These are phyloP conservation scores for Anthracocystis setariae DNA, from an alignment of 1,284 basidiomycete species.

Conservation along the genomic window DNA sequence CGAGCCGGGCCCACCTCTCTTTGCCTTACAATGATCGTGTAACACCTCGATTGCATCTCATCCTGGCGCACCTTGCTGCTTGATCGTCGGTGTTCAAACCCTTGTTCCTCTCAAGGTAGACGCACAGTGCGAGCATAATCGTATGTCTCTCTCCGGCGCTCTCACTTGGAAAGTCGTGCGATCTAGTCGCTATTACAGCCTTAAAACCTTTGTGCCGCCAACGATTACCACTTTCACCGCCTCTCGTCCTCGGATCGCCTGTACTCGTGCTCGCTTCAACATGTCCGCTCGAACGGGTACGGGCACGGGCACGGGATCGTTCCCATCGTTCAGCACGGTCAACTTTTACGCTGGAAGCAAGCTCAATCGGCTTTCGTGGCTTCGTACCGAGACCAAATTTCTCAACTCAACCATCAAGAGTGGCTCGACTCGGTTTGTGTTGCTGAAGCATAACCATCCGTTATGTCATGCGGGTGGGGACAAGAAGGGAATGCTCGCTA, in stretches of 20 bases:
- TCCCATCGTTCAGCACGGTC: constrained; percentile 48
- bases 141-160: too few species aligned
- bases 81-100: too few species aligned
- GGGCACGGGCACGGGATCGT: constrained; percentile 13
- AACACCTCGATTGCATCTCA: too few species aligned
- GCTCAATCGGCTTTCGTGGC: constrained; percentile 66
- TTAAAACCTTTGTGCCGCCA: too few species aligned
- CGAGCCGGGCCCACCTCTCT: too few species aligned
- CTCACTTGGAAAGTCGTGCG: constrained; percentile 17
- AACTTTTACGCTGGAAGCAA: constrained; percentile 62
- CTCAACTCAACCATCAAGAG: constrained; percentile 64
- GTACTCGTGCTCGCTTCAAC: background rate
- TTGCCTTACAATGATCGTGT: too few species aligned
- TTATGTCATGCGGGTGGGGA: constrained; percentile 54
- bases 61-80: constrained; percentile 1
- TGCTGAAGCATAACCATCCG: constrained; percentile 65
- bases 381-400: constrained; percentile 63
- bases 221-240: background rate
- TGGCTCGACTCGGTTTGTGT: constrained; percentile 61
- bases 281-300: constrained; percentile 10
- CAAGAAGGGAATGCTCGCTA: constrained; percentile 50
- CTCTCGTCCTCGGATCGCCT: background rate
- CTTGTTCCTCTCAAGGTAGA: too few species aligned
- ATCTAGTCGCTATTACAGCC: constrained; percentile 26
- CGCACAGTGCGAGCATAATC: too few species aligned